Percentiles rank a stretch among this genome's conserved stretches.
phyloP scores from a whole-genome alignment of 805 yeast genomes.

The Limtongozyma cylindracea region DNA sequence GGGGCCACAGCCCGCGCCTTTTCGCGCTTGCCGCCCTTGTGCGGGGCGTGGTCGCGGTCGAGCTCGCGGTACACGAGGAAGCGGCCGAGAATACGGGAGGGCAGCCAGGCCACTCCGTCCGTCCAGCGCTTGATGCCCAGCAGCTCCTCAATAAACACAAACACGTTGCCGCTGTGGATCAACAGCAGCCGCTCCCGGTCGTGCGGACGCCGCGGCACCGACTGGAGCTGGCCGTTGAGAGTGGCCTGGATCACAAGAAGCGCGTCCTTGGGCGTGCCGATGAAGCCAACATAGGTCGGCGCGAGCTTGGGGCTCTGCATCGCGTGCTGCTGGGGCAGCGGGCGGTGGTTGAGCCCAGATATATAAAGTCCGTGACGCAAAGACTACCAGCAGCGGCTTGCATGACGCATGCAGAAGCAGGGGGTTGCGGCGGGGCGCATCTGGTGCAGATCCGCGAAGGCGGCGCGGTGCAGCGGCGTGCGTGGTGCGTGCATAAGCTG shows the following conservation, averaged over 20 bases:
- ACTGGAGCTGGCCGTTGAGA: conserved; percentile 26
- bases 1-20: no score
- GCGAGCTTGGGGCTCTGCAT: no score
- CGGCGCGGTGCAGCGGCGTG: no score
- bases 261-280: conserved; percentile 68
- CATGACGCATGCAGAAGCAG: no score
- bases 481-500: no score
- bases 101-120: conserved; percentile 89
- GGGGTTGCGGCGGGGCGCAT: no score
- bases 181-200: conserved; percentile 46
- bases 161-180: conserved; percentile 56
- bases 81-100: conserved; percentile 68
- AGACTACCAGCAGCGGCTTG: no score
- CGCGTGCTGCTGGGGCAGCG: no score
- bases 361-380: no score
- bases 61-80: conserved; percentile 62
- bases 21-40: conserved; percentile 18
- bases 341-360: no score
- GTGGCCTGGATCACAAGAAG: conserved; percentile 62
- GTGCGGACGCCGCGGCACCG: conserved; percentile 58
- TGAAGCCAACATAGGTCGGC: conserved; percentile 58
- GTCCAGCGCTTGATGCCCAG: conserved; percentile 89
- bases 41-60: conserved; percentile 12
- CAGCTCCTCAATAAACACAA: conserved; percentile 62
- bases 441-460: no score